Base-by-base conservation (phyloP, 768 basidiomycete species). In the Mycena olivaceomarginata region DNA sequence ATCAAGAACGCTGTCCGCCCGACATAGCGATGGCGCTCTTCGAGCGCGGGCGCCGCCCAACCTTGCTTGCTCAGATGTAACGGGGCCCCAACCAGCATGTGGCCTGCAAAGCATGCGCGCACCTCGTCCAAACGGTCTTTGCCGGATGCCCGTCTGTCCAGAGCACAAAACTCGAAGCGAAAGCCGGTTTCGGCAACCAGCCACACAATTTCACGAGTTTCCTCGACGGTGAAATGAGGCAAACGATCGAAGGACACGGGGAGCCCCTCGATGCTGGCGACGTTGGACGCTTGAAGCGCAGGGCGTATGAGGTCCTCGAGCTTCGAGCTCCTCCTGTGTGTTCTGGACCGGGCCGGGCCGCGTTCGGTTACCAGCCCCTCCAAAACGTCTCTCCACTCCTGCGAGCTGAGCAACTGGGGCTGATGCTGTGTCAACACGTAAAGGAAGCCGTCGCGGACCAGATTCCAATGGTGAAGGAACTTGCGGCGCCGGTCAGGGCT, bases 81-180 rank as follows among this genome's bases (percentile, higher is more conserved):
- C 20, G 67, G 67, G 2, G 45, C 15, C n/a, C 56, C 67, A n/a
- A 67, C 37, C 18, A 67, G n/a, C 67, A 67, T 67, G 11, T 22
- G 9, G 1, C 67, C 51, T 0, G 67, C 67, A 43, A 69, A 69
- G 41, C 67, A 69, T 3, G n/a, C 13, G 13, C 22, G 43, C 43
- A 69, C 67, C 2, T 41, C 41, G 5, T 13, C n/a, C 53, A n/a
- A 69, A 12, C 67, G 40, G 0, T 41, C 12, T 11, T 40, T 57
- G 12, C 67, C 67, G 2, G 67, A 69, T 8, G 67, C 67, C 37
- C n/a, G 39, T 18, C 67, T 41, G 39, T 69, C 67, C 13, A 69
- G 67, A 6, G 67, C 53, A 8, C 13, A 22, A 59, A 69, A 57
- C 41, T 69, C 67, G 18, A 69, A 59, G 5, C 67, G 67, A 7